phyloP scores from a whole-genome alignment of 129 eudicot genomes.

The Ambrosia trifida region DNA sequence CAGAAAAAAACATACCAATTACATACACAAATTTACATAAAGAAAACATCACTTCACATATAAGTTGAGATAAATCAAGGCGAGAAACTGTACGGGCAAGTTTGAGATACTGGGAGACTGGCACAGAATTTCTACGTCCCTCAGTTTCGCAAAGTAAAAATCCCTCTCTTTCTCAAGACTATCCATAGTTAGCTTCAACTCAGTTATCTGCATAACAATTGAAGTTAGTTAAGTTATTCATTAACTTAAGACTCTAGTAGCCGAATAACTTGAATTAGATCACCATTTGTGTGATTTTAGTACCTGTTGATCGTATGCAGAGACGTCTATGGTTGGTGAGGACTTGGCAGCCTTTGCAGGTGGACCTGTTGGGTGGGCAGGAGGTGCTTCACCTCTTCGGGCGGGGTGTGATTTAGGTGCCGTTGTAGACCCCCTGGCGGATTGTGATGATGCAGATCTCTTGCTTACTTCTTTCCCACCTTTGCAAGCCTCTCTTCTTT shows the following conservation, averaged over 20 bases:
- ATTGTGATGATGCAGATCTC: slow-evolving; percentile 60
- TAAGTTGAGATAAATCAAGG: neutral
- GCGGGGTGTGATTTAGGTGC: slow-evolving; percentile 51
- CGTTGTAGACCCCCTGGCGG: slow-evolving; percentile 50
- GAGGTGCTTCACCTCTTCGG: slow-evolving; percentile 59
- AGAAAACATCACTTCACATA: too few relatives aligned
- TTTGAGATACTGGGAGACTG: slow-evolving; percentile 73
- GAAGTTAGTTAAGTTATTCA: neutral
- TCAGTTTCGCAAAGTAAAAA: slow-evolving; percentile 91
- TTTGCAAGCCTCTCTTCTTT: slow-evolving; percentile 83
- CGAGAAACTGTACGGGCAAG: slow-evolving; percentile 47
- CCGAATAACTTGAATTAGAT: neutral
- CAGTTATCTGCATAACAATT: slow-evolving; percentile 66
- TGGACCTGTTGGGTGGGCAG: slow-evolving; percentile 49
- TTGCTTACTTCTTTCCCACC: slow-evolving; percentile 72
- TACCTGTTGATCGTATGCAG: slow-evolving; percentile 74
- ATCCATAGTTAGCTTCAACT: slow-evolving; percentile 81
- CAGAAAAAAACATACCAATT: neutral
- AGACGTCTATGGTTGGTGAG: slow-evolving; percentile 46
- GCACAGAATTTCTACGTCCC: slow-evolving; percentile 89
- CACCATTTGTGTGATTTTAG: neutral
- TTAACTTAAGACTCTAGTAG: slow-evolving; percentile 10
- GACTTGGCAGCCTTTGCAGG: slow-evolving; percentile 62
- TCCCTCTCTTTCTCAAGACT: slow-evolving; percentile 94
- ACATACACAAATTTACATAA: neutral